Percentiles rank a stretch among this genome's conserved stretches.
phyloP scores from a whole-genome alignment of 441 rosid genomes.

The Pelargonium myrrhifolium region DNA sequence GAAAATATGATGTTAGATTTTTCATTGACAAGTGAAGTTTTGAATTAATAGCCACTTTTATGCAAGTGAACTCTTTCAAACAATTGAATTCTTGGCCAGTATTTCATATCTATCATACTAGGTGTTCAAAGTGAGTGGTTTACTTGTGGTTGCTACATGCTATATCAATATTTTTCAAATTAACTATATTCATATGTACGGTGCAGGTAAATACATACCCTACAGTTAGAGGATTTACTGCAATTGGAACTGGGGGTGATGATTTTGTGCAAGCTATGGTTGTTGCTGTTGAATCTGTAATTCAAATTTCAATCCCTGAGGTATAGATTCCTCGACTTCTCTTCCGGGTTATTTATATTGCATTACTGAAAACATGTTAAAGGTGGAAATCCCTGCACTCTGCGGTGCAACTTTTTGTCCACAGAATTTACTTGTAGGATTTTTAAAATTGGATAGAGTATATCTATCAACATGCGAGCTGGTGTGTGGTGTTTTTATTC shows the following conservation, averaged over 20 bases:
- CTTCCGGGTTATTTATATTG: conserved; percentile 5
- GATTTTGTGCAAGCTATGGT: conserved; percentile 97
- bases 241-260: conserved; percentile 93
- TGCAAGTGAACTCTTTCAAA: neutral
- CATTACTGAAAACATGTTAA: neutral
- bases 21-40: neutral
- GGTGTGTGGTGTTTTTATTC: too few species aligned
- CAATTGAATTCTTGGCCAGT: neutral
- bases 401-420: neutral
- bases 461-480: neutral
- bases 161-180: too few species aligned
- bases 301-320: conserved; percentile 72
- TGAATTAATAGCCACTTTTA: neutral
- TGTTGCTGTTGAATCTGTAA: conserved; percentile 92
- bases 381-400: neutral
- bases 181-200: conserved; percentile 10
- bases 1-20: neutral
- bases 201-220: conserved; percentile 84
- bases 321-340: conserved; percentile 26
- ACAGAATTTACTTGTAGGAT: neutral
- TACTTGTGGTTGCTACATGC: neutral
- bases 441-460: neutral
- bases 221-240: conserved; percentile 87
- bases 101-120: neutral
- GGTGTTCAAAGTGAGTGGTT: neutral